phyloP scores from a whole-genome alignment of 129 eudicot genomes.

The Ambrosia artemisiifolia region DNA sequence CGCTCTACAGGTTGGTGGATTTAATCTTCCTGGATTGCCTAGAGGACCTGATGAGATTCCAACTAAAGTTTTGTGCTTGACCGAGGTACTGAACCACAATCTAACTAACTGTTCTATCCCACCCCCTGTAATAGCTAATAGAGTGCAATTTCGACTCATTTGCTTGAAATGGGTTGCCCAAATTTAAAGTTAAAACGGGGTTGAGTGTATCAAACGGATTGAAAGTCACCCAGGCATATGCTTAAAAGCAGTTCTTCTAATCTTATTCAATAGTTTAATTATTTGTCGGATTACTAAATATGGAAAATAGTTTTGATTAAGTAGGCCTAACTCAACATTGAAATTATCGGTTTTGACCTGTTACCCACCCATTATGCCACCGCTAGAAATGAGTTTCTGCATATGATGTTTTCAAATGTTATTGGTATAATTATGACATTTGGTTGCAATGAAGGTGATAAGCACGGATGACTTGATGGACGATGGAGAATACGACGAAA shows the following conservation, averaged over 20 bases:
- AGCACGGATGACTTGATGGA: constrained; percentile 63
- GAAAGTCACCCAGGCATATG: neutral
- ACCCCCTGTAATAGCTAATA: neutral
- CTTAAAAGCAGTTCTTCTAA: neutral
- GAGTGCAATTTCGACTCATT: neutral
- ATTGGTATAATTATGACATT: constrained; percentile 3
- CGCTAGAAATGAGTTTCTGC: neutral
- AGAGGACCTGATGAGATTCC: constrained; percentile 43
- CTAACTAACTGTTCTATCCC: neutral
- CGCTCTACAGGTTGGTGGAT: constrained; percentile 61
- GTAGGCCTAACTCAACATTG: neutral
- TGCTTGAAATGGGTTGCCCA: neutral
- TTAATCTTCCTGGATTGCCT: constrained; percentile 50
- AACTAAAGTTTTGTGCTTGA: constrained; percentile 79
- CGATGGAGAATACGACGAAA: constrained; percentile 82
- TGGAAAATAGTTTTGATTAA: neutral
- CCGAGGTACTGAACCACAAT: constrained; percentile 47
- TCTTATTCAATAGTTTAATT: neutral
- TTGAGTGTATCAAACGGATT: neutral
- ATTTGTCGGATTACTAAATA: neutral
- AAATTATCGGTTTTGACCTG: neutral
- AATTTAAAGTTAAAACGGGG: neutral
- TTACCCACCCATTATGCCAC: neutral
- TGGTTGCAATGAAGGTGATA: constrained; percentile 46
- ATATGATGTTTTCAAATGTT: neutral